Percentiles rank a stretch among this genome's conserved stretches.
Conservation (phyloP, 2,329 filamentous ascomycete species). For the Colletotrichum filicis region DNA sequence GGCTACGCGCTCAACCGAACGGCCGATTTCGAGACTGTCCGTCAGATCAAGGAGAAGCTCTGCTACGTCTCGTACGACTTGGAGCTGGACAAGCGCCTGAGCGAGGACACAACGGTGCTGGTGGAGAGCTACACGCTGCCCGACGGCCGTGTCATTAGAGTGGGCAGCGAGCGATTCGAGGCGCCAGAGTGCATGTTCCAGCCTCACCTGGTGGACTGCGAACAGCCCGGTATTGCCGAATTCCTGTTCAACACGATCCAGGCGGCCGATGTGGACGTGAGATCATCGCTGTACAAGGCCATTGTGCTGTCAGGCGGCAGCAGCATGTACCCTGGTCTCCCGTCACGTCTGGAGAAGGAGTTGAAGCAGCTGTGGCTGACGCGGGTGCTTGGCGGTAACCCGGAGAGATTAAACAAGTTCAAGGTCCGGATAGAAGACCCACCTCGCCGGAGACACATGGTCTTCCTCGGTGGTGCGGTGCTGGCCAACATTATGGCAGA, state of each 20-base stretch:
- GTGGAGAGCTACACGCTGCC: slow-evolving; percentile 98
- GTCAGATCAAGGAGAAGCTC: slow-evolving; percentile 99
- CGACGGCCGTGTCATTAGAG: slow-evolving; percentile 94
- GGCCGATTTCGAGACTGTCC: slow-evolving; percentile 98
- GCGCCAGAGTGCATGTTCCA: slow-evolving; percentile 99
- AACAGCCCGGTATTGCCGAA: slow-evolving; percentile 96
- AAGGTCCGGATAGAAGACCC: slow-evolving; percentile 99
- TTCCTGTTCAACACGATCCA: slow-evolving; percentile 99
- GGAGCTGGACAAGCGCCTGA: slow-evolving; percentile 93
- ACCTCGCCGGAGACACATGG: slow-evolving; percentile 95
- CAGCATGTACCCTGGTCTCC: slow-evolving; percentile 98
- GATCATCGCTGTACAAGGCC: slow-evolving; percentile 94
- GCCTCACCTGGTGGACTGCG: slow-evolving; percentile 96
- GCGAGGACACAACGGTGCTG: slow-evolving; percentile 95
- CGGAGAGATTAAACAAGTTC: slow-evolving; percentile 96
- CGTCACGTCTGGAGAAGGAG: slow-evolving; percentile 96
- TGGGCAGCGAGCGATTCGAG: slow-evolving; percentile 97
- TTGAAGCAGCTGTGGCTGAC: slow-evolving; percentile 99
- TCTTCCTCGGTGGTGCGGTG: slow-evolving; percentile 97
- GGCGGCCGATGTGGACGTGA: slow-evolving; percentile 92
- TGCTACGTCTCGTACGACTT: slow-evolving; percentile 99
- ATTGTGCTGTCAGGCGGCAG: slow-evolving; percentile 96
- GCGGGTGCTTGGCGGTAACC: slow-evolving; percentile 88
- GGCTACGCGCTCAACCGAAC: slow-evolving; percentile 98
- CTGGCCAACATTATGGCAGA: slow-evolving; percentile 99